Evolutionary conservation across 2,329 filamentous ascomycete species (phyloP), one percentile per base, ranked within the genome.

Genomic region (Claviceps spartinae): DNA sequence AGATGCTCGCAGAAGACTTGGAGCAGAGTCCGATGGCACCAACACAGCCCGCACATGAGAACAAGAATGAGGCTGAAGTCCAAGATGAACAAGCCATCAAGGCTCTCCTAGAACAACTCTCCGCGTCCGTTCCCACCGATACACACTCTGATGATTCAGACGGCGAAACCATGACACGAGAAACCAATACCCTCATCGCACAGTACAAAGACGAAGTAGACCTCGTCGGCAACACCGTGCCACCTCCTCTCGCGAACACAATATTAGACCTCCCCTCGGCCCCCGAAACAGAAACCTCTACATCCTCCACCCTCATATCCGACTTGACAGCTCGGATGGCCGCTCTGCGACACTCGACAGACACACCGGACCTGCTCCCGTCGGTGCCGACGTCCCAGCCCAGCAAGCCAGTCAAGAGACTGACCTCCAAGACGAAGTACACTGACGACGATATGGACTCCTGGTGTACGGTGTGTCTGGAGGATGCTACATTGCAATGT

Each of bases 401-500:
- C 0, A 66, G 66, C 5, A 65, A 65, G 7, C 65, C 66, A 2
- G 59, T 65, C 16, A 67, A 65, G n/a, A 65, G 69, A 4, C 62
- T 75, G 5, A 62, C 62, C 16, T 67, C 65, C 50, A 65, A 62
- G 43, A 67, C 63, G 2, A 70, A 69, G 47, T 80, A 75, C 61
- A 79, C 82, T 0, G 83, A 90, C 59, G 82, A 84, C 37, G 86
- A 91, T 59, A 75, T 83, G 55, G 81, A 83, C 43, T 79, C 76
- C 1, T 94, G 87, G 86, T 94, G 88, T 64, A 78, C 83, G 36
- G 88, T 93, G 9, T 95, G 88, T 63, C 80, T 85, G 47, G 86
- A 88, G 54, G 85, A 93, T 61, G 87, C 84, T 0, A 81, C 80
- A 3, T 68, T 93, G 30, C 75, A 75, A 53, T 95, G 88, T 62